Conservation (phyloP, 1,284 basidiomycete genomes). For the Anthracocystis walkeri region DNA sequence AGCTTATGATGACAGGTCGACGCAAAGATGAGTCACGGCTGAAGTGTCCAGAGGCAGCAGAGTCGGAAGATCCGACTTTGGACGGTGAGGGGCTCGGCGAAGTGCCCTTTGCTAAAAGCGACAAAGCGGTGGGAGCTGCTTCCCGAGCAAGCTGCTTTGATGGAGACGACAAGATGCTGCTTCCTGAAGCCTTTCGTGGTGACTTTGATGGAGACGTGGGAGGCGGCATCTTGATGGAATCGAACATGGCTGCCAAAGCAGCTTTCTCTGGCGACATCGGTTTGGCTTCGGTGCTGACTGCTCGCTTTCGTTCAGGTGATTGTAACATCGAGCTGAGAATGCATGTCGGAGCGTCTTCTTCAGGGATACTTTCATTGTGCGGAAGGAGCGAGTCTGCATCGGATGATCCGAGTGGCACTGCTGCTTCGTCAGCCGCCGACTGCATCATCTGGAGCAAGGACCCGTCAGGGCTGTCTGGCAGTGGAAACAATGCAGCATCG, state of each 20-base stretch:
- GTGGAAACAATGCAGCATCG: slow-evolving; percentile 22
- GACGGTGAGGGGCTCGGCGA: slow-evolving; percentile 20
- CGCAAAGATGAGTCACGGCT: slow-evolving; percentile 31
- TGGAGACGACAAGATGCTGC: slow-evolving; percentile 19
- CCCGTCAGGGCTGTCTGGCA: slow-evolving; percentile 25
- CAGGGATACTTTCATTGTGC: not conserved
- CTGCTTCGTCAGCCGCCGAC: not conserved
- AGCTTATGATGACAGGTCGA: slow-evolving; percentile 29
- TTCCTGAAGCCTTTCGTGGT: slow-evolving; percentile 36
- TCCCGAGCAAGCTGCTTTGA: slow-evolving; percentile 18
- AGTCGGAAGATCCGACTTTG: slow-evolving; percentile 30
- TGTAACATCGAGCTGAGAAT: not conserved
- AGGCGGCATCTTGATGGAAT: slow-evolving; percentile 46
- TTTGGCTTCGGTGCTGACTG: slow-evolving; percentile 14
- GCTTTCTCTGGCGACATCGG: slow-evolving; percentile 50
- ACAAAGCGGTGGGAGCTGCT: slow-evolving; percentile 3
- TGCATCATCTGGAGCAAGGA: slow-evolving; percentile 8
- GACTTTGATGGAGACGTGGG: slow-evolving; percentile 42
- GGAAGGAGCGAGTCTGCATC: not conserved
- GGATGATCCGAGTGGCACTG: not conserved
- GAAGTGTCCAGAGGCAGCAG: slow-evolving; percentile 17
- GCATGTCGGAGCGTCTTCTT: not conserved
- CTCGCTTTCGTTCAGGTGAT: slow-evolving; percentile 19
- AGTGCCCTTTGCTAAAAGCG: slow-evolving; percentile 14
- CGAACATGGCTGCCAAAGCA: slow-evolving; percentile 48